These are phyloP conservation scores for Chlorencoelia australis DNA, from an alignment of 2,329 filamentous ascomycete species.

Conservation along the genomic window DNA sequence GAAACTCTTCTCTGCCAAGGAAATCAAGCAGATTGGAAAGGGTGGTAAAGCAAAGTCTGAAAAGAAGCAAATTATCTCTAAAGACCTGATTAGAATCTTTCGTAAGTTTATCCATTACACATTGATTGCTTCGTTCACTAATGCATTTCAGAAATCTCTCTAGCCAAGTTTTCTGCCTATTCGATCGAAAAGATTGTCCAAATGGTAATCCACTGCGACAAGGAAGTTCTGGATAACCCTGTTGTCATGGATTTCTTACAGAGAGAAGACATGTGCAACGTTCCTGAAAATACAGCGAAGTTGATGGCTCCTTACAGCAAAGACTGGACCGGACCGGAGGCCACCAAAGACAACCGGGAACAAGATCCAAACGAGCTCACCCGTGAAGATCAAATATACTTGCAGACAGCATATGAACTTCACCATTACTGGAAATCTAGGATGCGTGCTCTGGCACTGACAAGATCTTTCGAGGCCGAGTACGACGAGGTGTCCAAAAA, in stretches of 20 bases:
- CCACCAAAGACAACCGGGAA: constrained; percentile 67
- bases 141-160: constrained; percentile 56
- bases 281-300: constrained; percentile 84
- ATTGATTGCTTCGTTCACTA: constrained; percentile 7
- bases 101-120: constrained; percentile 38
- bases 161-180: constrained; percentile 84
- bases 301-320: constrained; percentile 91
- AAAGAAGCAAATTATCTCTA: constrained; percentile 94
- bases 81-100: constrained; percentile 79
- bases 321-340: constrained; percentile 88
- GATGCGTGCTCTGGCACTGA: constrained; percentile 83
- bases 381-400: constrained; percentile 88
- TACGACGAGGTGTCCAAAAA: constrained; percentile 87
- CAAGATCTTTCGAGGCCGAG: constrained; percentile 72
- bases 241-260: constrained; percentile 97
- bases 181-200: constrained; percentile 77
- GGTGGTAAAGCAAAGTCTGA: constrained; percentile 64
- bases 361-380: constrained; percentile 82
- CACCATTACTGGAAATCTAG: constrained; percentile 98
- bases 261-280: constrained; percentile 83
- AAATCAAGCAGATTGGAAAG: constrained; percentile 78
- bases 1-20: constrained; percentile 93
- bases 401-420: constrained; percentile 86
- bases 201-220: constrained; percentile 94
- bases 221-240: constrained; percentile 73